These are phyloP conservation scores for Aspergillus candidus DNA, from an alignment of 2,329 filamentous ascomycete species.

Conservation along the genomic window DNA sequence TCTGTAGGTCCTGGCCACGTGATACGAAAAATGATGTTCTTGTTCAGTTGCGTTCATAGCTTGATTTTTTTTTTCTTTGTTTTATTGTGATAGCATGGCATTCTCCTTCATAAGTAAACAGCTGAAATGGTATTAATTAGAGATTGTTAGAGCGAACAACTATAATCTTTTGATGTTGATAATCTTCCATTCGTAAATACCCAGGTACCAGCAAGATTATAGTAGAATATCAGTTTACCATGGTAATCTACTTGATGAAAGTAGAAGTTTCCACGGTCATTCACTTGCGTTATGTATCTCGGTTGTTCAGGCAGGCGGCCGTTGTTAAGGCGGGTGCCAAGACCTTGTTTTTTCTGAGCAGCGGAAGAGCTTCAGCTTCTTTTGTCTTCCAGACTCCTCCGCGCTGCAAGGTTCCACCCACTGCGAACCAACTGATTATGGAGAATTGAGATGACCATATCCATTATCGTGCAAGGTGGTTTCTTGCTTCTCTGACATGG, in stretches of 20 bases:
- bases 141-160: too few relatives aligned
- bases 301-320: constrained; percentile 5
- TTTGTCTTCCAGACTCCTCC: constrained; percentile 21
- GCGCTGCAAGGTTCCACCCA: constrained; percentile 12
- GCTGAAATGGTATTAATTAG: too few relatives aligned
- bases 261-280: neutral
- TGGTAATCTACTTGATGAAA: too few relatives aligned
- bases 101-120: too few relatives aligned
- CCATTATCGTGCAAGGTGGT: constrained; percentile 16
- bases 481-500: constrained; percentile 46
- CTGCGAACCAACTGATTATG: constrained; percentile 22
- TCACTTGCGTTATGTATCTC: neutral
- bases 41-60: constrained; percentile 9
- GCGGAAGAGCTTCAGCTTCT: constrained; percentile 21
- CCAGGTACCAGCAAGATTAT: too few relatives aligned
- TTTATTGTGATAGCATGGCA: neutral
- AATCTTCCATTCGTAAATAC: too few relatives aligned
- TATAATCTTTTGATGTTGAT: too few relatives aligned
- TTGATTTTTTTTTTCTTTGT: constrained; percentile 5
- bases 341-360: constrained; percentile 32
- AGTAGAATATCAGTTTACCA: too few relatives aligned
- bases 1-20: constrained; percentile 7
- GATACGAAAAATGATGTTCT: constrained; percentile 22
- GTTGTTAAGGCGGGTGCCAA: constrained; percentile 23
- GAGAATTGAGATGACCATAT: constrained; percentile 24